Evolutionary conservation across 306 rosid genomes (phyloP).

Genomic region (Bauhinia variegata): DNA sequence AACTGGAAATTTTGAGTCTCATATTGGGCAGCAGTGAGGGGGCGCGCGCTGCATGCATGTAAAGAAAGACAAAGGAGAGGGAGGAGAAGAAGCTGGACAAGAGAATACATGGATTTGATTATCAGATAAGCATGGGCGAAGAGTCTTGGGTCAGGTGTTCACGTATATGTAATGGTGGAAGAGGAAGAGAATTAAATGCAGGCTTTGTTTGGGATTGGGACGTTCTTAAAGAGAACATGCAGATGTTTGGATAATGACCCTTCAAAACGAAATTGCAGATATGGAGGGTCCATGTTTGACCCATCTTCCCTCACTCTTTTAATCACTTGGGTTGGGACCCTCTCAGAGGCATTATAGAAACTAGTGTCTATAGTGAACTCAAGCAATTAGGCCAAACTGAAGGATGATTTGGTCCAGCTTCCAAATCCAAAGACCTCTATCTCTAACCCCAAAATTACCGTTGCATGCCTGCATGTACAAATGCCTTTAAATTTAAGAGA

Average conservation of each 20-base stretch:
- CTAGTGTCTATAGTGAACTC: not conserved
- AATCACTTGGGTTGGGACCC: constrained; percentile 10
- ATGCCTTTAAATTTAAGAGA: not conserved
- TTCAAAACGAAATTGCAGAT: constrained; percentile 43
- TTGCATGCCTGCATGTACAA: not conserved
- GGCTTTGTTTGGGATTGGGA: constrained; percentile 13
- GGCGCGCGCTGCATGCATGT: constrained; percentile 50
- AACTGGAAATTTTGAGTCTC: too few relatives aligned
- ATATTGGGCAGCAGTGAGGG: not conserved
- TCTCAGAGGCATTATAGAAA: not conserved
- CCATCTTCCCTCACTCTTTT: constrained; percentile 25
- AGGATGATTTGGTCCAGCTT: not conserved
- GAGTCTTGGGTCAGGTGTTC: not conserved
- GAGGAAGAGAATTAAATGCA: constrained; percentile 48
- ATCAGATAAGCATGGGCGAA: not conserved
- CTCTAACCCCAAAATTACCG: too few relatives aligned
- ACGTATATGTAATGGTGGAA: not conserved
- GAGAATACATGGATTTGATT: not conserved
- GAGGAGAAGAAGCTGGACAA: constrained; percentile 19
- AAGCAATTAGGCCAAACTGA: constrained; percentile 14
- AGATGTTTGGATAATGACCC: constrained; percentile 52
- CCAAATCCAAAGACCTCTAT: too few relatives aligned
- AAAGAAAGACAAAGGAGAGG: constrained; percentile 12
- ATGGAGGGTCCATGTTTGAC: constrained; percentile 50
- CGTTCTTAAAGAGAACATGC: constrained; percentile 64